Evolutionary conservation across 306 rosid genomes (phyloP), one percentile per base, ranked within the genome.

Genomic region (Quercus engelmannii): DNA sequence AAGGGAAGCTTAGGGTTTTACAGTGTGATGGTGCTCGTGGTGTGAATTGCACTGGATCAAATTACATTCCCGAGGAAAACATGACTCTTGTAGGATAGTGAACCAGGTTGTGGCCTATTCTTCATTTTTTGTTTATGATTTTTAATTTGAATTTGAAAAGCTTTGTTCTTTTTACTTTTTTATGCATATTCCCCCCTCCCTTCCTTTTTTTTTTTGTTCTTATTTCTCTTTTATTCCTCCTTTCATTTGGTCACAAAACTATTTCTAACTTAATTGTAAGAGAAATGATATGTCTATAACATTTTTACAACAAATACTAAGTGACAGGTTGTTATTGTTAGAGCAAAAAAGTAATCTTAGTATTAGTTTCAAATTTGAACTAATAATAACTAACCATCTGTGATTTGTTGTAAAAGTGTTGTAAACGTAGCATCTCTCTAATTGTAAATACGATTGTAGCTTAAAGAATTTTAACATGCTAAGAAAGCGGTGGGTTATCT

Each of bases 1-100:
- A 96, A 90, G 99, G 99, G 78, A 96, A 90, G 92, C 93, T 96
- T 30, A 90, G 99, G 86, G 80, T 85, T 59, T 86, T 85, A 57
- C 81, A 82, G 64, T 84, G 78, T 65, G 84, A 86, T 7, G 85
- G 86, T 71, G 85, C 74, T 74, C 86, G 78, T 15, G 70, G 80
- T 31, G 82, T 55, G 26, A 80, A 30, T 71, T 86, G 83, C 38
- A 41, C 83, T 14, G 88, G 89, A 78, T 81, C 88, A 54, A 88
- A 84, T 80, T 87, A 85, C 84, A 80, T 82, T 76, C 84, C 94
- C 1, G 90, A 86, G 49, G 89, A 87, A 54, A 85, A 81, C 74
- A 30, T 78, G 9, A 74, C 87, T 15, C 81, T 83, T 70, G 86
- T 76, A 80, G 75, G 69, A 75, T 85, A 87, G 69, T 83, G 75